phyloP scores from a whole-genome alignment of 169 alveolate species.

The Ophryocystis elektroscirrha region DNA sequence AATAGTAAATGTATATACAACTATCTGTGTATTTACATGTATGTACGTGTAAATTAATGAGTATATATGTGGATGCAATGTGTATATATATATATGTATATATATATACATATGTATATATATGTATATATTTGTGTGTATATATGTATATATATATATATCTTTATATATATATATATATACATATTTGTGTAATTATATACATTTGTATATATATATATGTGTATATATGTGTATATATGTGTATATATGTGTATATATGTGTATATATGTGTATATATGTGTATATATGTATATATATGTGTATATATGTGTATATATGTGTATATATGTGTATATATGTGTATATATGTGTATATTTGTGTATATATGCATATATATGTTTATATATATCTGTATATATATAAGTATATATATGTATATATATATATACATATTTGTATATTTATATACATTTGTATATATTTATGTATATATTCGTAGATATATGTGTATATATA shows the following conservation, averaged over 20 bases:
- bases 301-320: background rate
- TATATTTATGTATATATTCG: too few relatives aligned
- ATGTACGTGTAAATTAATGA: background rate
- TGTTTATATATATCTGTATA: too few relatives aligned
- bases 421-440: too few relatives aligned
- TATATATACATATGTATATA: background rate
- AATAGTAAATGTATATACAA: background rate
- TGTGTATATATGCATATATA: too few relatives aligned
- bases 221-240: background rate
- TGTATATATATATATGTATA: background rate
- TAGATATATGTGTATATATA: background rate
- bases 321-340: background rate
- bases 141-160: too few relatives aligned
- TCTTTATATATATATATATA: too few relatives aligned
- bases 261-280: background rate
- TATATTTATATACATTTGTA: too few relatives aligned
- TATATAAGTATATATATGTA: background rate
- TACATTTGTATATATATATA: background rate
- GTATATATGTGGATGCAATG: background rate
- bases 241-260: background rate
- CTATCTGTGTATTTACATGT: background rate
- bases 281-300: background rate
- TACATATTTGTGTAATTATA: too few relatives aligned
- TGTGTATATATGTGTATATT: too few relatives aligned
- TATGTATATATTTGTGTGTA: too few relatives aligned